These are phyloP conservation scores for Tetrapyrgos nigripes DNA, from an alignment of 1,284 basidiomycete species.

Conservation along the genomic window DNA sequence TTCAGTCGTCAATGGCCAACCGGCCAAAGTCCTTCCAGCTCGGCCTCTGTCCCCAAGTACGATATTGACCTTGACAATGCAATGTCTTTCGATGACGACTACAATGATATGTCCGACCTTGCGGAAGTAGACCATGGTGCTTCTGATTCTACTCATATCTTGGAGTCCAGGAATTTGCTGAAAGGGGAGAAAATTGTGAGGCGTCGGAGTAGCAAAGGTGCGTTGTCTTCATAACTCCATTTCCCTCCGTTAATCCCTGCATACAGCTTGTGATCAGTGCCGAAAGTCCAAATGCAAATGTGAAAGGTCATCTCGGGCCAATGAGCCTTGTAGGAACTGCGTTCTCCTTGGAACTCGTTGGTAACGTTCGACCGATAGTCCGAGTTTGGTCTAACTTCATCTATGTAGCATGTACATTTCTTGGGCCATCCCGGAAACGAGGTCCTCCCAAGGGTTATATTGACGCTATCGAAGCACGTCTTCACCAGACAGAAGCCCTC, in stretches of 20 bases:
- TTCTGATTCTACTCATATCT: conserved; percentile 20
- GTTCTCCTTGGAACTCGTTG: conserved; percentile 71
- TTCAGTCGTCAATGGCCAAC: neutral
- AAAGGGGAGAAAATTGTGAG: conserved; percentile 59
- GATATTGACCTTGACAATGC: conserved; percentile 25
- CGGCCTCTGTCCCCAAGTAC: neutral
- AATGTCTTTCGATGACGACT: conserved; percentile 58
- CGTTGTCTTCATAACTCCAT: conserved; percentile 19
- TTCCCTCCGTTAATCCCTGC: conserved; percentile 7
- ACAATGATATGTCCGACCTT: conserved; percentile 54
- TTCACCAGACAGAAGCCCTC: conserved; percentile 88
- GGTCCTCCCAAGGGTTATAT: conserved; percentile 91
- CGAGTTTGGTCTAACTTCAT: conserved; percentile 6
- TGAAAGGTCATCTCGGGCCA: conserved; percentile 59
- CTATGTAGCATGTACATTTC: conserved; percentile 74
- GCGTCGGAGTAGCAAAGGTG: conserved; percentile 74
- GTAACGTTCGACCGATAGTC: conserved; percentile 31
- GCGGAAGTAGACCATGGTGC: conserved; percentile 40
- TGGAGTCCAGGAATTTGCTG: conserved; percentile 27
- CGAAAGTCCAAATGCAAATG: conserved; percentile 84
- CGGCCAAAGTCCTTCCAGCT: neutral
- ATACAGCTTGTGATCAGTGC: conserved; percentile 78
- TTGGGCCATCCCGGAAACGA: conserved; percentile 82
- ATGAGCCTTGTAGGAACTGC: conserved; percentile 74
- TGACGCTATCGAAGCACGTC: conserved; percentile 86